Percentiles rank a stretch among this genome's conserved stretches.
phyloP scores from a whole-genome alignment of 2,329 filamentous ascomycete genomes.

The Arthrobotrys conoides region DNA sequence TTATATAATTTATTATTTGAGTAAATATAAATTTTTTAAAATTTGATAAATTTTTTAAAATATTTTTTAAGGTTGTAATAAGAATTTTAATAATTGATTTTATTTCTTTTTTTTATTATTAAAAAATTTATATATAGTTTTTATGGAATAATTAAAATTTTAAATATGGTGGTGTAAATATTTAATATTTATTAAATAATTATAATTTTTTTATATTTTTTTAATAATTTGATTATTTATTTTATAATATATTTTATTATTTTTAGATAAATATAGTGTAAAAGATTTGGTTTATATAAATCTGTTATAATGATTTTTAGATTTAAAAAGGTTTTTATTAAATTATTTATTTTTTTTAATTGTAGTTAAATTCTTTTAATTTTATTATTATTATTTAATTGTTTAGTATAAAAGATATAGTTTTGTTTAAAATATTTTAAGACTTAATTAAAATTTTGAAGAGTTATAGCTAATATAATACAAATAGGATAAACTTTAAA shows the following conservation, averaged over 20 bases:
- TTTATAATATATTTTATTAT: constrained; percentile 20
- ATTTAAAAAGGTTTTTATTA: neutral
- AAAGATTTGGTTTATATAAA: constrained; percentile 7
- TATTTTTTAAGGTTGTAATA: neutral
- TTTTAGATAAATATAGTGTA: constrained; percentile 8
- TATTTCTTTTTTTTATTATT: constrained; percentile 4
- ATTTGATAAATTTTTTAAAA: neutral
- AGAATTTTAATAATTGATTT: neutral
- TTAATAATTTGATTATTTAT: constrained; percentile 9
- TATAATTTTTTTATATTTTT: constrained; percentile 8
- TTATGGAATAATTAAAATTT: constrained; percentile 1
- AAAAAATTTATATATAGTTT: neutral
- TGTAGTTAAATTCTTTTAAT: neutral
- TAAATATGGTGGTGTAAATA: neutral
- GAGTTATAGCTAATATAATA: neutral
- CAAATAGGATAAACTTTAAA: constrained; percentile 6
- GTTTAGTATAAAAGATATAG: neutral
- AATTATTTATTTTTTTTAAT: neutral
- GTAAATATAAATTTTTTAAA: neutral
- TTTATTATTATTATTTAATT: constrained; percentile 12
- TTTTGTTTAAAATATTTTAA: neutral
- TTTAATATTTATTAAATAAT: neutral
- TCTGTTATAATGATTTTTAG: neutral
- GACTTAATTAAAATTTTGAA: neutral
- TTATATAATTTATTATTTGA: neutral